A percentile compares a stretch with the other conserved stretches of the same genome.
These are phyloP conservation scores for Pseudogymnoascus sp. DNA, from an alignment of 2,329 filamentous ascomycete genomes.

Conservation along the genomic window DNA sequence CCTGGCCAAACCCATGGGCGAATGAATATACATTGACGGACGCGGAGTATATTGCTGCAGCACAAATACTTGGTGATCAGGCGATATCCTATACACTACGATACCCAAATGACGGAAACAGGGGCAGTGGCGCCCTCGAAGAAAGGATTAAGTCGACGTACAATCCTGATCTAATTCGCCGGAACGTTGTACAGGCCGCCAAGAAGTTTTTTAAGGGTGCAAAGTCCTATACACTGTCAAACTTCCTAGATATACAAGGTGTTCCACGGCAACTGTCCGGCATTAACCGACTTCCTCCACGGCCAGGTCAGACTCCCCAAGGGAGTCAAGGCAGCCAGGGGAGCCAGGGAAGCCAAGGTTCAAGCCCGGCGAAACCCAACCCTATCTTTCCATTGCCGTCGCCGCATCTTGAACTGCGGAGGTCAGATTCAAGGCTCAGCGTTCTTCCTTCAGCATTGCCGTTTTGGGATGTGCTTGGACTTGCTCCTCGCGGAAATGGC, in stretches of 20 bases:
- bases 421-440: conserved; percentile 61
- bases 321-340: background rate
- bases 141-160: background rate
- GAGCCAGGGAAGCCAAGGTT: conserved; percentile 17
- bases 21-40: conserved; percentile 33
- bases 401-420: conserved; percentile 64
- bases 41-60: conserved; percentile 56
- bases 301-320: conserved; percentile 17
- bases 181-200: conserved; percentile 39
- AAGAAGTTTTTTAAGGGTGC: conserved; percentile 37
- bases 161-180: conserved; percentile 29
- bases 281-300: conserved; percentile 37
- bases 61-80: conserved; percentile 65
- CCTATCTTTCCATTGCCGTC: conserved; percentile 55
- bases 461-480: conserved; percentile 76
- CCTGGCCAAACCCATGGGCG: conserved; percentile 47
- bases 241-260: conserved; percentile 49
- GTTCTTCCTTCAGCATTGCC: conserved; percentile 64
- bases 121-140: conserved; percentile 16
- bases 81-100: conserved; percentile 44
- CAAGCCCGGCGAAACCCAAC: conserved; percentile 33
- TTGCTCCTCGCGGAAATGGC: conserved; percentile 59
- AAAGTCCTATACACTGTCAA: conserved; percentile 36
- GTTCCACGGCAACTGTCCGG: conserved; percentile 42
- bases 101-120: conserved; percentile 15